Evolutionary conservation across 164 flowering plant species (phyloP), one percentile per base, ranked within the genome.

Genomic region (Stephania cephalantha): DNA sequence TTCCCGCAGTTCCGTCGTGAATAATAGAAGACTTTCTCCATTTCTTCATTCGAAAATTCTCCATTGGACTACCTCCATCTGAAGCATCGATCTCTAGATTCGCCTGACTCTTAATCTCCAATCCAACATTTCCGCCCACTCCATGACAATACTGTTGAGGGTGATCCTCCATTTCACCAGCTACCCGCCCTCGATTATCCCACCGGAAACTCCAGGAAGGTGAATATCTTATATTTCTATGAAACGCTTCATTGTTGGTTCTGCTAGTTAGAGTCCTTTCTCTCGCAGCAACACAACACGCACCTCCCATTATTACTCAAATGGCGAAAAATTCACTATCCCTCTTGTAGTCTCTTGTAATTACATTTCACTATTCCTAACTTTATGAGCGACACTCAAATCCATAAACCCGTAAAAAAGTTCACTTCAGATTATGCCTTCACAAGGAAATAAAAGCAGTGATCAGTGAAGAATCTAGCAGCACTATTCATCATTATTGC

Each of bases 151-250:
- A 73, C 22, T 46, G 68, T 42, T 31, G 20, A 10, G 70, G 69
- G 15, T 83, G 67, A 75, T 83, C 81, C n/a, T 86, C 91, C 48
- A 79, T 29, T 83, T 87, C 90, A 46, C 90, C 94, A 63, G 87
- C 89, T 35, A 90, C 88, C 75, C 88, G 88, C 70, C 86, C 82
- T 75, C 88, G 80, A 65, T 84, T 86, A 75, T 93, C 96, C 94
- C 94, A 87, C 17, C 83, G 88, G 75, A 89, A 85, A 81, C 94
- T 89, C 98, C 97, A 95, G 0, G 91, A 86, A 22, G 98, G 98
- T 15, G 98, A 94, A 84, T 86, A 79, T 71, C 85, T 77, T n/a
- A 81, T 73, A 80, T 87, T 89, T 79, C 90, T 83, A 22, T 81
- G 82, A n/a, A 83, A 72, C 70, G 76, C 61, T 35, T 85, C 88